phyloP scores from a whole-genome alignment of 2,329 filamentous ascomycete genomes.

The Aspergillus terreus region DNA sequence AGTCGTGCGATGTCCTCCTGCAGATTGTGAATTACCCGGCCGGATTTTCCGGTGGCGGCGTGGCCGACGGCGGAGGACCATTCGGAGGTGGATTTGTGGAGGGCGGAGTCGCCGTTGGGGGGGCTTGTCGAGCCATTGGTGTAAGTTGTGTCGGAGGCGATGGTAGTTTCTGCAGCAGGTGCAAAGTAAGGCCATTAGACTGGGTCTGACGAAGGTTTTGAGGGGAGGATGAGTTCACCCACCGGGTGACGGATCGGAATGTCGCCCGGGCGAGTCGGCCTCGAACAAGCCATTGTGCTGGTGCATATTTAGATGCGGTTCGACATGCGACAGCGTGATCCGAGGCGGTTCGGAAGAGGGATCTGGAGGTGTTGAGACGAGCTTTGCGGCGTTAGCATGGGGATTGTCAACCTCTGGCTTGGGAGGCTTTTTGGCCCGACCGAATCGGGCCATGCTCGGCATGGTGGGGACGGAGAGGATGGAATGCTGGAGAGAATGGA shows the following conservation, averaged over 20 bases:
- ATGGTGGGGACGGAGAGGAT: constrained; percentile 9
- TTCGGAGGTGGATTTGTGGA: constrained; percentile 15
- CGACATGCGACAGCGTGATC: constrained; percentile 38
- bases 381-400: constrained; percentile 25
- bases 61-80: constrained; percentile 51
- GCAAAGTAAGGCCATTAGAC: background rate
- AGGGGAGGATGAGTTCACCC: constrained; percentile 7
- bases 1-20: constrained; percentile 49
- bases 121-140: constrained; percentile 28
- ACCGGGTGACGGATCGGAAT: constrained; percentile 25
- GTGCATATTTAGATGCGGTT: constrained; percentile 42
- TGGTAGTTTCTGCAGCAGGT: constrained; percentile 15
- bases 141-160: constrained; percentile 18
- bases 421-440: constrained; percentile 25
- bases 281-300: constrained; percentile 39
- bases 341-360: constrained; percentile 26
- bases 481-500: constrained; percentile 12
- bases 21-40: constrained; percentile 48
- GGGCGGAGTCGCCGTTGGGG: constrained; percentile 23
- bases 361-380: constrained; percentile 19
- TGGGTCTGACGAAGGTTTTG: background rate
- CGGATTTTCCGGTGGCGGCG: constrained; percentile 48
- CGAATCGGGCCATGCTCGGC: constrained; percentile 28
- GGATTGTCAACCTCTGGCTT: constrained; percentile 13
- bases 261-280: constrained; percentile 20